Base-by-base conservation (phyloP, 1,284 basidiomycete species). In the Cerrena zonata region DNA sequence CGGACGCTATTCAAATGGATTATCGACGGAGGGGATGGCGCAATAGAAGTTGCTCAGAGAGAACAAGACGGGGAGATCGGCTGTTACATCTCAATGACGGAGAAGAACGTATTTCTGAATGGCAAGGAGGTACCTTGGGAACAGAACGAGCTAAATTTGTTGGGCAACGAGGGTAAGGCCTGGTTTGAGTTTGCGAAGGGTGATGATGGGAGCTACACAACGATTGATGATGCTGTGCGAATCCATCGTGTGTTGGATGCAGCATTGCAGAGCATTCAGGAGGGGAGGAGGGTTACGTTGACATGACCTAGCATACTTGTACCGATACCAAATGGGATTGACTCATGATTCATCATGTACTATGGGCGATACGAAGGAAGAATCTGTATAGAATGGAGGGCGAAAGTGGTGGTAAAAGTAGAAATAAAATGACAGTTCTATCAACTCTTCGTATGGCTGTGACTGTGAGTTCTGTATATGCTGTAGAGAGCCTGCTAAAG, bases 181-280 rank as follows among this genome's bases (percentile, higher is more conserved):
- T 69, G 65, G 66, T 66, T 62, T 24, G 66, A 56, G 47, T 65
- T 58, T 54, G 67, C 74, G 36, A 67, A 65, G 54, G 72, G 71
- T 50, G 68, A 69, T 38, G 67, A 66, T 13, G 46, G 47, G 23
- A 5, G 23, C 7, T 63, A 61, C 53, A 53, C 64, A 22, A 66
- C 63, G 2, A 56, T 69, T 19, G 69, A 70, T n/a, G 66, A 69
- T 43, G 66, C 67, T 18, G 52, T 53, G 18, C 37, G 13, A 21
- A 11, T 50, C 23, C 43, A 45, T 24, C 47, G 48, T 25, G 48
- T 49, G 10, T 37, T 53, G 12, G 53, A 54, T 21, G 53, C 48
- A 18, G 45, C 40, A 4, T 40, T 54, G 18, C 25, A 19, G 4
- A 51, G 49, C 25, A 49, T 47, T 13, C 36, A 42, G 19, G 41